Percentiles rank a stretch among this genome's conserved stretches.
Conservation (phyloP, 306 rosid genomes). For the Leucaena leucocephala region DNA sequence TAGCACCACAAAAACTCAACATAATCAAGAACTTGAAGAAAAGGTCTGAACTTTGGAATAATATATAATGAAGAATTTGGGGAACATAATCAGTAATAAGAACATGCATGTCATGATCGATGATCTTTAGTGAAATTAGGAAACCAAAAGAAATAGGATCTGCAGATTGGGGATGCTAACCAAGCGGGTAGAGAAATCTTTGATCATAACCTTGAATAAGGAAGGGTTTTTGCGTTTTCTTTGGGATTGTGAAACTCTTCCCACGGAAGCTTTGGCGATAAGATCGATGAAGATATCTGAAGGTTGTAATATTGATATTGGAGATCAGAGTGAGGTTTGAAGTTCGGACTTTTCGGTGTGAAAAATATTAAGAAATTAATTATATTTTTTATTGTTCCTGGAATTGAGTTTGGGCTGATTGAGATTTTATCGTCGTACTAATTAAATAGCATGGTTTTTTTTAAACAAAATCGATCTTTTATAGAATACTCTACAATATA, state of each 20-base stretch:
- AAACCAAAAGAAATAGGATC: not conserved
- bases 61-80: not conserved
- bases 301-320: too few species aligned
- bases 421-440: not conserved
- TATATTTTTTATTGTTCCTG: not conserved
- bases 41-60: too few species aligned
- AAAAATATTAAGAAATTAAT: not conserved
- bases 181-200: not conserved
- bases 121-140: not conserved
- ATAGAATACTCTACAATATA: too few species aligned
- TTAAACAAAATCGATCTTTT: too few species aligned
- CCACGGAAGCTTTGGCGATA: not conserved
- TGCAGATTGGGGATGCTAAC: not conserved
- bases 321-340: not conserved
- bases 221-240: not conserved
- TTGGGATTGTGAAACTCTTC: not conserved
- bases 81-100: not conserved
- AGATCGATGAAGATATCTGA: not conserved
- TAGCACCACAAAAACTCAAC: not conserved
- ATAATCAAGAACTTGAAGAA: too few species aligned
- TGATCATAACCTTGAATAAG: not conserved
- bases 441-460: not conserved
- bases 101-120: not conserved
- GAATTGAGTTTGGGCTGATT: not conserved
- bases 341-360: too few species aligned